Evolutionary conservation across 768 basidiomycete species (phyloP).

Genomic region (Boletus reticuloceps): DNA sequence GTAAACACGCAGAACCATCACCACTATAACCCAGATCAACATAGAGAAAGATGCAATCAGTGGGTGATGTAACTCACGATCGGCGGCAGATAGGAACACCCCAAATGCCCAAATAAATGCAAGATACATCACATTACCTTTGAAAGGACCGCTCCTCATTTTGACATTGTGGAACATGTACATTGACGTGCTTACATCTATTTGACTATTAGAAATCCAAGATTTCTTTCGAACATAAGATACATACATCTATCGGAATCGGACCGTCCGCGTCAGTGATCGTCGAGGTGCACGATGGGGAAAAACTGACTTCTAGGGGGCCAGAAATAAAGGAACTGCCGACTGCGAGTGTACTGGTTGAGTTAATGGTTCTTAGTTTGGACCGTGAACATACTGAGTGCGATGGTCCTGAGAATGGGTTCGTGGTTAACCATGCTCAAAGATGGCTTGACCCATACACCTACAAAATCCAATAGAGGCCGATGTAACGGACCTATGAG

Average conservation of each 20-base stretch:
- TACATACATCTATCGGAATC: neutral
- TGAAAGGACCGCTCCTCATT: neutral
- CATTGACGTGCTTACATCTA: neutral
- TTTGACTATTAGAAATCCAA: neutral
- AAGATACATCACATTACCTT: neutral
- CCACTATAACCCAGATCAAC: neutral
- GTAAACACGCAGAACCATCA: constrained; percentile 5
- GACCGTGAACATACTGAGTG: neutral
- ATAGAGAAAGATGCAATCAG: neutral
- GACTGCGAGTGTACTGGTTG: neutral
- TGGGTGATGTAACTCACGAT: neutral
- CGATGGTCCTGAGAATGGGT: neutral
- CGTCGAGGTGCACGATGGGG: neutral
- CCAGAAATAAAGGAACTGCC: neutral
- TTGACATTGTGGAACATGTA: too few relatives aligned
- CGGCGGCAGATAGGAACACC: neutral
- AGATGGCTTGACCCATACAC: neutral
- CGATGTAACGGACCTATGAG: neutral
- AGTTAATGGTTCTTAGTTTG: neutral
- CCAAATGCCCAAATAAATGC: neutral
- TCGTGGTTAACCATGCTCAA: neutral
- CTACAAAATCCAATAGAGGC: neutral
- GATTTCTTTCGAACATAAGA: neutral
- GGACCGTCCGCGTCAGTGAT: neutral
- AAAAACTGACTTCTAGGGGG: neutral